Evolutionary conservation across 352 stramenopile genomes (phyloP).

Genomic region (Halophytophthora batemanensis): DNA sequence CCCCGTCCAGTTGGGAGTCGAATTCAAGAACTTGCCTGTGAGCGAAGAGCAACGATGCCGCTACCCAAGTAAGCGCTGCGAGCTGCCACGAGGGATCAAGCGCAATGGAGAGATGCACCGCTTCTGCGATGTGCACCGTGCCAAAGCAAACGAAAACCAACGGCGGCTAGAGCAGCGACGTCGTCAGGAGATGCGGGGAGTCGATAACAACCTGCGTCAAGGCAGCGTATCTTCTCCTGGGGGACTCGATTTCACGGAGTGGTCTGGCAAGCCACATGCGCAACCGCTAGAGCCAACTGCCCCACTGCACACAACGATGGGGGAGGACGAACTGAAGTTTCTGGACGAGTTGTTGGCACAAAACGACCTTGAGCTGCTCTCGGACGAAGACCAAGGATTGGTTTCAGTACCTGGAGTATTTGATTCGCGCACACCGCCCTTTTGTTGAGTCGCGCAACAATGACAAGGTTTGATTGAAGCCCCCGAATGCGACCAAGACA

Average conservation of each 20-base stretch:
- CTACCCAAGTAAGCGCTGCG: slow-evolving; percentile 40
- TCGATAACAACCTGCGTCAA: background rate
- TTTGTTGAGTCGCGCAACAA: no score
- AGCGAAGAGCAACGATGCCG: slow-evolving; percentile 23
- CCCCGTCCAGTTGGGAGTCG: background rate
- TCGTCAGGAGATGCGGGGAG: slow-evolving; percentile 12
- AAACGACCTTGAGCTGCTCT: slow-evolving; percentile 20
- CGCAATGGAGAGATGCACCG: slow-evolving; percentile 39
- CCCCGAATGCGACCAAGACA: no score
- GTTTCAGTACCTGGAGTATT: background rate
- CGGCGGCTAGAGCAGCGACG: slow-evolving; percentile 38
- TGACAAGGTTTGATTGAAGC: no score
- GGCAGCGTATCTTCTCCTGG: background rate
- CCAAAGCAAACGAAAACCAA: slow-evolving; percentile 53
- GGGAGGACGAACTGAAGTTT: slow-evolving; percentile 20
- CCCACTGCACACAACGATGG: slow-evolving; percentile 20
- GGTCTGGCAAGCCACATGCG: background rate
- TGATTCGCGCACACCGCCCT: background rate
- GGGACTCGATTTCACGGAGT: background rate
- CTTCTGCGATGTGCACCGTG: slow-evolving; percentile 43
- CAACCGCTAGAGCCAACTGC: slow-evolving; percentile 4
- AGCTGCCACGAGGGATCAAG: slow-evolving; percentile 34
- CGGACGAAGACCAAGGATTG: background rate
- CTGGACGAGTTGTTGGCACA: slow-evolving; percentile 18
- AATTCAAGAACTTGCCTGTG: slow-evolving; percentile 1